A percentile compares a stretch with the other conserved stretches of the same genome.
These are phyloP conservation scores for Cerrena zonata DNA, from an alignment of 1,284 basidiomycete genomes.

Conservation along the genomic window DNA sequence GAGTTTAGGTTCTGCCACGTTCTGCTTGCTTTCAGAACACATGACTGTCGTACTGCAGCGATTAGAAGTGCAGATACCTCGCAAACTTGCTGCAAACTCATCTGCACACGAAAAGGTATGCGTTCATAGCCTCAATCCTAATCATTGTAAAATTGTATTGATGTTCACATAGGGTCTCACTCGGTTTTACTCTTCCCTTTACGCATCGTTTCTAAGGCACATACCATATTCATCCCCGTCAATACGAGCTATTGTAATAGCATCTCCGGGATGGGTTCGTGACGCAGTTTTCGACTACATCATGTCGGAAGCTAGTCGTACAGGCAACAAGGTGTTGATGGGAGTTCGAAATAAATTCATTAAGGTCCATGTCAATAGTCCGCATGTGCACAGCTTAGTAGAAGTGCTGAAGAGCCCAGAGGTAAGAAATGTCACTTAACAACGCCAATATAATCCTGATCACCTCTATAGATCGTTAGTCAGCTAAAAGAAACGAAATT, in stretches of 20 bases:
- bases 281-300: slow-evolving; percentile 87
- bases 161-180: slow-evolving; percentile 52
- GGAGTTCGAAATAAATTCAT: slow-evolving; percentile 79
- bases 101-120: slow-evolving; percentile 73
- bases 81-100: slow-evolving; percentile 82
- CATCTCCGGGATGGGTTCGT: slow-evolving; percentile 92
- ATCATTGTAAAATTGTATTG: too few relatives aligned
- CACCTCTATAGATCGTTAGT: slow-evolving; percentile 45
- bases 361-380: slow-evolving; percentile 86
- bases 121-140: neutral
- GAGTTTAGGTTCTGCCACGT: slow-evolving; percentile 75
- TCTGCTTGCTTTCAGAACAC: slow-evolving; percentile 92
- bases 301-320: slow-evolving; percentile 72
- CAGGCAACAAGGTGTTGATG: slow-evolving; percentile 80
- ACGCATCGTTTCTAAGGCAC: slow-evolving; percentile 83
- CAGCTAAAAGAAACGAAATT: slow-evolving; percentile 97
- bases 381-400: slow-evolving; percentile 92
- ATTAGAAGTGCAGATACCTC: slow-evolving; percentile 84
- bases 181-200: slow-evolving; percentile 82
- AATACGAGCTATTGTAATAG: slow-evolving; percentile 88
- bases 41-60: slow-evolving; percentile 94
- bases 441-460: slow-evolving; percentile 5
- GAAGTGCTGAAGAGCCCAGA: slow-evolving; percentile 94
- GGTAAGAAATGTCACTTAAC: slow-evolving; percentile 37
- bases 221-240: slow-evolving; percentile 74